A percentile compares a stretch with the other conserved stretches of the same genome.
Evolutionary conservation across 176 grass and related monocot species (phyloP).

Genomic region (Aegilops speltoides): DNA sequence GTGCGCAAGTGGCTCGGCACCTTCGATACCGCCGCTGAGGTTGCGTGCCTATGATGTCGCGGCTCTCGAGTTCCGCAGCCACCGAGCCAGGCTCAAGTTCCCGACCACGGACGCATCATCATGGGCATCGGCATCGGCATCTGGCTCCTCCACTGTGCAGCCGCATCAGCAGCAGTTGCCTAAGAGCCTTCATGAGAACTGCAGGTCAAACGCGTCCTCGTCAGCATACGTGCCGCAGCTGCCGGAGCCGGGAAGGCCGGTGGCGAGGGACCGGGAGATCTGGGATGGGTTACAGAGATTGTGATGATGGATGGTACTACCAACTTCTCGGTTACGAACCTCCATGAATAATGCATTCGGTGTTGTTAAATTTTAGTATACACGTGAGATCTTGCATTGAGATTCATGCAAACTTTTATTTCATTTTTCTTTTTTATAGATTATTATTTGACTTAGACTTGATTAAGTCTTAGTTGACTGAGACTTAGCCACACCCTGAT

Average conservation of each 20-base stretch:
- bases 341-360: too few relatives aligned
- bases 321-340: too few relatives aligned
- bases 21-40: conserved; percentile 69
- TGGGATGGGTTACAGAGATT: conserved; percentile 39
- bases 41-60: conserved; percentile 75
- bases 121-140: background rate
- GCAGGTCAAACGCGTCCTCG: conserved; percentile 16
- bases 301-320: too few relatives aligned
- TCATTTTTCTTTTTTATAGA: too few relatives aligned
- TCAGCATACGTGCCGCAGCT: background rate
- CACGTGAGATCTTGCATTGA: too few relatives aligned
- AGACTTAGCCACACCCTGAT: too few relatives aligned
- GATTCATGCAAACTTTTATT: too few relatives aligned
- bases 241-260: background rate
- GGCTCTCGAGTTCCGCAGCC: conserved; percentile 56
- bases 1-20: conserved; percentile 93
- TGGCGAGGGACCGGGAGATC: conserved; percentile 30
- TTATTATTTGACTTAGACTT: too few relatives aligned
- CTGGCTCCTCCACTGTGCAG: background rate
- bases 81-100: conserved; percentile 67
- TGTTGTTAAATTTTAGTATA: too few relatives aligned
- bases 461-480: too few relatives aligned
- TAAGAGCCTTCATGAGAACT: background rate
- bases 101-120: background rate
- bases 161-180: background rate